phyloP scores from a whole-genome alignment of 2,329 filamentous ascomycete genomes.

The Cytospora leucostoma region DNA sequence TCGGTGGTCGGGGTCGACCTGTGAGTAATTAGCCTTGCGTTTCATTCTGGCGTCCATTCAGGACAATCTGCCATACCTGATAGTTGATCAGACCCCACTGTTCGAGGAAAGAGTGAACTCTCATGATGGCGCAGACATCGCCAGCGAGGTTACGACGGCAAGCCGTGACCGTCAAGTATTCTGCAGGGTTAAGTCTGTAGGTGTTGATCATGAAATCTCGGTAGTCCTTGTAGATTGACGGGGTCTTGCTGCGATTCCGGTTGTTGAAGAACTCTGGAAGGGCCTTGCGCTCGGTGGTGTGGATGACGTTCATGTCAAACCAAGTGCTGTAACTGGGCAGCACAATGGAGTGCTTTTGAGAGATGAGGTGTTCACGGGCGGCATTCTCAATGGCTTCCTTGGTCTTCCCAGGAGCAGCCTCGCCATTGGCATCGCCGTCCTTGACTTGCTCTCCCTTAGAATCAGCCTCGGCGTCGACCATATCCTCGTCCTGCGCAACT shows the following conservation, averaged over 20 bases:
- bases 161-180: constrained; percentile 96
- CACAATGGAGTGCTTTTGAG: constrained; percentile 93
- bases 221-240: constrained; percentile 97
- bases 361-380: constrained; percentile 87
- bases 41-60: neutral
- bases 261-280: constrained; percentile 98
- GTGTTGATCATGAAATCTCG: constrained; percentile 99
- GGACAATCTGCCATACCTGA: constrained; percentile 77
- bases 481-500: constrained; percentile 74
- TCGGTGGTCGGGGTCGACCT: constrained; percentile 95
- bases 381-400: constrained; percentile 83
- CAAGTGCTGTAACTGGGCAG: constrained; percentile 96
- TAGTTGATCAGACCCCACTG: constrained; percentile 99
- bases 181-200: constrained; percentile 90
- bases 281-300: constrained; percentile 89
- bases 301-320: constrained; percentile 97
- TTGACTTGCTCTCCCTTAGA: constrained; percentile 46
- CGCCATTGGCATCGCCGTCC: constrained; percentile 51
- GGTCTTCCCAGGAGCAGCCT: constrained; percentile 55
- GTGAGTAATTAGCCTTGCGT: neutral
- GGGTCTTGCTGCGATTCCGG: constrained; percentile 96
- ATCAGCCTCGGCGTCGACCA: constrained; percentile 60
- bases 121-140: constrained; percentile 98
- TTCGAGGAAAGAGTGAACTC: constrained; percentile 95
- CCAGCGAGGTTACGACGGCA: constrained; percentile 93